A percentile compares a stretch with the other conserved stretches of the same genome.
Evolutionary conservation across 371 early-diverging fungal species (phyloP).

Genomic region (Mortierella sp.): DNA sequence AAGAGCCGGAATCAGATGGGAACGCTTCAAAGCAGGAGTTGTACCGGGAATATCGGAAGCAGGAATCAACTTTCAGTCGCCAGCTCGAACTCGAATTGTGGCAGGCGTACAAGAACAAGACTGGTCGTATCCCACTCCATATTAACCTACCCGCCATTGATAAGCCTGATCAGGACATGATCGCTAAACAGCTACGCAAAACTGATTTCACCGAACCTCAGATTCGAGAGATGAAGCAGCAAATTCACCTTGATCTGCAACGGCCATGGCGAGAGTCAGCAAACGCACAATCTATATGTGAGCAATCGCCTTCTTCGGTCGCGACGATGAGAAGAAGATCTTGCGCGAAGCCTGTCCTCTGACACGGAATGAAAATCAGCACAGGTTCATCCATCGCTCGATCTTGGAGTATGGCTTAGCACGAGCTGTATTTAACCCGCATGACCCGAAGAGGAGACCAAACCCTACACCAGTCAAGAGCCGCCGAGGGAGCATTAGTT

Average conservation of each 20-base stretch:
- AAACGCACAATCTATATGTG: slow-evolving; percentile 1
- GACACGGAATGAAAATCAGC: slow-evolving; percentile 4
- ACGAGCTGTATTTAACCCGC: slow-evolving; percentile 1
- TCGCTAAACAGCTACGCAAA: background rate
- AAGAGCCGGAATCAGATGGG: background rate
- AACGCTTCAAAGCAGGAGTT: slow-evolving; percentile 4
- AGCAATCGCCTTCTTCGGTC: slow-evolving; percentile 2
- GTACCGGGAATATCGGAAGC: background rate
- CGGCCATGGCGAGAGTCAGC: background rate
- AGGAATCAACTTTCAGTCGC: slow-evolving; percentile 11
- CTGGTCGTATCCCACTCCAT: background rate
- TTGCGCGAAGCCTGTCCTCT: slow-evolving; percentile 5
- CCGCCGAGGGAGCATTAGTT: background rate
- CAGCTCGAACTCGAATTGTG: slow-evolving; percentile 4
- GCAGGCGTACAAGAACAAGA: background rate
- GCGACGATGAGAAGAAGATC: slow-evolving; percentile 2
- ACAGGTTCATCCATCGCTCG: slow-evolving; percentile 14
- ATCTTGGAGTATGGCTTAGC: slow-evolving; percentile 2
- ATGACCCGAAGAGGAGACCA: background rate
- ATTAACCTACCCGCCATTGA: background rate
- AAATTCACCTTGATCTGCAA: background rate
- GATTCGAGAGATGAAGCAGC: slow-evolving; percentile 1
- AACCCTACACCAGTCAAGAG: background rate
- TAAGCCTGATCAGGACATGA: background rate
- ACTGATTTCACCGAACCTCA: background rate